Conservation (phyloP, 805 yeast species). For the Cephaloascus albidus region DNA sequence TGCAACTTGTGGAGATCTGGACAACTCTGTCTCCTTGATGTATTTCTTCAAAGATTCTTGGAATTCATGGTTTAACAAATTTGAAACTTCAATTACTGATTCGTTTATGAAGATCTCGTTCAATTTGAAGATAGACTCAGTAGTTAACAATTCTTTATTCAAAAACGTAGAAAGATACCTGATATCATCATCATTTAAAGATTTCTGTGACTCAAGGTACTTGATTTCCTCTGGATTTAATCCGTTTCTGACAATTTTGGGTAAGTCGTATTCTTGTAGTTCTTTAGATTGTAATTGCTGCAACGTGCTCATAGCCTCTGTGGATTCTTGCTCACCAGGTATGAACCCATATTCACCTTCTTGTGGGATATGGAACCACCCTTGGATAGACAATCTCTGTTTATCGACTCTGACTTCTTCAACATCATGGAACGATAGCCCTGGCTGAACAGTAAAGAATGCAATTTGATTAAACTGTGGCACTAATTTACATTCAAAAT, state of each 20-base stretch:
- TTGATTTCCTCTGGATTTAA: slow-evolving; percentile 28
- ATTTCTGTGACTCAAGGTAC: slow-evolving; percentile 11
- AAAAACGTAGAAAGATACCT: slow-evolving; percentile 44
- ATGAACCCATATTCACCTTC: slow-evolving; percentile 79
- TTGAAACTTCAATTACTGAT: slow-evolving; percentile 58
- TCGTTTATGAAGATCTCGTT: slow-evolving; percentile 50
- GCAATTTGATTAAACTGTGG: slow-evolving; percentile 97
- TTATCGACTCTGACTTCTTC: slow-evolving; percentile 92
- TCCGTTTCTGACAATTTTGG: slow-evolving; percentile 47
- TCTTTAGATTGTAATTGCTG: slow-evolving; percentile 73
- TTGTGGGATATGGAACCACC: slow-evolving; percentile 99
- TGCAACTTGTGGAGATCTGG: slow-evolving; percentile 48
- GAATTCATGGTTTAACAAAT: slow-evolving; percentile 50
- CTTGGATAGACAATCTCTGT: slow-evolving; percentile 88
- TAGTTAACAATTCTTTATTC: slow-evolving; percentile 35
- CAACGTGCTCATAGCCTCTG: slow-evolving; percentile 67
- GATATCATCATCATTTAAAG: slow-evolving; percentile 30
- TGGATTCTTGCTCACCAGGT: slow-evolving; percentile 73
- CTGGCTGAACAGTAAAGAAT: slow-evolving; percentile 93
- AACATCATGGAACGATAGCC: slow-evolving; percentile 93
- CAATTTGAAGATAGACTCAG: slow-evolving; percentile 28
- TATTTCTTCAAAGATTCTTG: slow-evolving; percentile 34
- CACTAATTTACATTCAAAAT: slow-evolving; percentile 55
- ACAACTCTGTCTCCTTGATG: slow-evolving; percentile 52
- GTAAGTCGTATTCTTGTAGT: slow-evolving; percentile 73